Evolutionary conservation across 1,284 basidiomycete genomes (phyloP).

Genomic region (Puccinia coronata): DNA sequence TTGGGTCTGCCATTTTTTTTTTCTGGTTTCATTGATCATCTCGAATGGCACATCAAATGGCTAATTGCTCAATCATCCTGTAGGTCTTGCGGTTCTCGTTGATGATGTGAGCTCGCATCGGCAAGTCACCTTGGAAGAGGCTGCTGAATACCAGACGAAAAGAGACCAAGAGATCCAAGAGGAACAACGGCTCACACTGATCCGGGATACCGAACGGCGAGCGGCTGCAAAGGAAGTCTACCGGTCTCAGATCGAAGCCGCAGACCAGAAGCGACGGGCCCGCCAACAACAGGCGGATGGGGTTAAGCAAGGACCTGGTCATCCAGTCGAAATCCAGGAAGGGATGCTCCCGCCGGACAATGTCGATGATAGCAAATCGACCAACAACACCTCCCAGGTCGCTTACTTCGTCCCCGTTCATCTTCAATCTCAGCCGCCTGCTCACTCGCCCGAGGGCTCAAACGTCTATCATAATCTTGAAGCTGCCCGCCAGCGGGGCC

Average conservation of each 20-base stretch:
- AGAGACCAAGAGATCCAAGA: slow-evolving; percentile 62
- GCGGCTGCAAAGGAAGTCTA: slow-evolving; percentile 29
- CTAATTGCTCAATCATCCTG: not conserved
- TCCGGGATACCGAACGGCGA: slow-evolving; percentile 59
- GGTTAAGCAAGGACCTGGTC: not conserved
- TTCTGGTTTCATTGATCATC: not conserved
- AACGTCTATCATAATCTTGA: slow-evolving; percentile 65
- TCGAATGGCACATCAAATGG: not conserved
- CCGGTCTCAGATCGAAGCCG: slow-evolving; percentile 36
- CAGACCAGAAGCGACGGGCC: slow-evolving; percentile 25
- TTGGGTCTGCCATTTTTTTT: slow-evolving; percentile 64
- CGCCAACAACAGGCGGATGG: not conserved
- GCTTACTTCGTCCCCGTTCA: slow-evolving; percentile 37
- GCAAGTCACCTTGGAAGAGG: slow-evolving; percentile 63
- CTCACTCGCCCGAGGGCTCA: not conserved
- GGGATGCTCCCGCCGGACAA: slow-evolving; percentile 14
- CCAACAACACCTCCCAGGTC: not conserved
- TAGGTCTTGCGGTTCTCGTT: slow-evolving; percentile 75
- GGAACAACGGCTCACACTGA: slow-evolving; percentile 63
- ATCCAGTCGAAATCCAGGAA: slow-evolving; percentile 5
- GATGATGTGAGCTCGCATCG: slow-evolving; percentile 70
- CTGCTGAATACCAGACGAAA: slow-evolving; percentile 49
- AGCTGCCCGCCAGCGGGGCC: slow-evolving; percentile 67
- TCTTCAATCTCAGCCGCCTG: slow-evolving; percentile 28
- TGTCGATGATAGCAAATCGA: not conserved